Evolutionary conservation across 495 filamentous ascomycete genomes (phyloP), one percentile per base, ranked within the genome.

Genomic region (Talaromyces stipitatus): DNA sequence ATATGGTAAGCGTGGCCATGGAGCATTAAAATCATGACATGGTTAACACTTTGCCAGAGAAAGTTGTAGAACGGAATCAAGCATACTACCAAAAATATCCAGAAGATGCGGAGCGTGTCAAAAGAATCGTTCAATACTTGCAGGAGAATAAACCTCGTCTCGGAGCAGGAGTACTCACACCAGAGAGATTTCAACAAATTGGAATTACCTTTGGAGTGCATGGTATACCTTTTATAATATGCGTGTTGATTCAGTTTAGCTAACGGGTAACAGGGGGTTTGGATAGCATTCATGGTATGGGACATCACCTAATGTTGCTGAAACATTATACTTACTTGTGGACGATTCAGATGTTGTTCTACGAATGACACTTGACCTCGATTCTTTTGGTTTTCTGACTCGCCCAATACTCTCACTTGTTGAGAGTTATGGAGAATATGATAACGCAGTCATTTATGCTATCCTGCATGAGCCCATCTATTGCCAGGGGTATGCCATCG

Each of bases 401-500:
- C 74, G 81, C n/a, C 82, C 81, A 0, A 86, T 88, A 1, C 74
- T 95, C 2, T 71, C 78, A 12, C 70, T 75, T 0, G 75, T 97
- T 48, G 90, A 95, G 62, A 60, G 72, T 5, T 74, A 77, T 28
- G 78, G 83, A 8, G 73, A 77, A 2, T 90, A 89, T 63, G 91
- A 97, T 61, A 79, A 80, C 12, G 80, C 83, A 55, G 78, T 91
- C 33, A 82, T 97, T 56, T 97, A 97, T 65, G 85, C 90, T 20
- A 71, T 96, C 27, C 71, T 95, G 1, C 92, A 97, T 58, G 94
- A 97, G 67, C 73, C 88, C 4, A 82, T 87, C 57, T 97, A 97
- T 72, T 91, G 86, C 65, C 81, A 81, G 64, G 73, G 74, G 79
- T 78, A 64, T 65, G 70, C 11, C 16, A 16, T 52, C 47, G 3